A percentile compares a stretch with the other conserved stretches of the same genome.
phyloP scores from a whole-genome alignment of 805 yeast genomes.

The Myxozyma geophila region DNA sequence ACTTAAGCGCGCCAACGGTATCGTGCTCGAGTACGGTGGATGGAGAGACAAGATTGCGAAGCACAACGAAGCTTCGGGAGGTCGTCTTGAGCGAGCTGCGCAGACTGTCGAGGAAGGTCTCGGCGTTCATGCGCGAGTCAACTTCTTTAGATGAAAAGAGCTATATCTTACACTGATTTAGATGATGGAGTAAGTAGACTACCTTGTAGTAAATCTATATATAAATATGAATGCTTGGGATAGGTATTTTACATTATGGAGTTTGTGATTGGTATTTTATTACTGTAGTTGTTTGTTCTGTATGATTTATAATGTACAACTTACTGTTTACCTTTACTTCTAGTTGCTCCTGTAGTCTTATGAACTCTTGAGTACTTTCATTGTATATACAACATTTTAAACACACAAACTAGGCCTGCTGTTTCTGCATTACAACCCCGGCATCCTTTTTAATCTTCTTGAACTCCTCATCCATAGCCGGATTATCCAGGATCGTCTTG shows the following conservation, averaged over 20 bases:
- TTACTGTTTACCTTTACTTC: background rate
- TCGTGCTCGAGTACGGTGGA: slow-evolving; percentile 47
- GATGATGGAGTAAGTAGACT: background rate
- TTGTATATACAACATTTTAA: background rate
- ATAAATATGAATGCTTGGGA: background rate
- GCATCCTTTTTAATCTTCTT: background rate
- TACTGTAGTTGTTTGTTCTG: background rate
- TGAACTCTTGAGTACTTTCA: background rate
- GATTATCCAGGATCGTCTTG: slow-evolving; percentile 25
- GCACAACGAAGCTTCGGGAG: slow-evolving; percentile 53
- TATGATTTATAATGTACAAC: background rate
- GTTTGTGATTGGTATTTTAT: background rate
- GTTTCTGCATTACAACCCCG: slow-evolving; percentile 20
- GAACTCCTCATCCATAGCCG: slow-evolving; percentile 22
- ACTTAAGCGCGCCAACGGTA: slow-evolving; percentile 46
- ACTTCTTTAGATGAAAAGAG: slow-evolving; percentile 6
- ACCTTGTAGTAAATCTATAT: background rate
- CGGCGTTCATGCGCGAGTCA: slow-evolving; percentile 12
- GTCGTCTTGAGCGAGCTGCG: slow-evolving; percentile 52
- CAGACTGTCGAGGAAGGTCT: slow-evolving; percentile 42
- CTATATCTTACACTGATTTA: background rate
- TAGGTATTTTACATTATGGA: slow-evolving; percentile 1
- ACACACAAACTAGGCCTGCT: slow-evolving; percentile 9
- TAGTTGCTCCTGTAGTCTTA: background rate
- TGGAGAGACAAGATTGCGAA: slow-evolving; percentile 51